Base-by-base conservation (phyloP, 106 monocot genomes). In the Alisma plantagoaquatica region DNA sequence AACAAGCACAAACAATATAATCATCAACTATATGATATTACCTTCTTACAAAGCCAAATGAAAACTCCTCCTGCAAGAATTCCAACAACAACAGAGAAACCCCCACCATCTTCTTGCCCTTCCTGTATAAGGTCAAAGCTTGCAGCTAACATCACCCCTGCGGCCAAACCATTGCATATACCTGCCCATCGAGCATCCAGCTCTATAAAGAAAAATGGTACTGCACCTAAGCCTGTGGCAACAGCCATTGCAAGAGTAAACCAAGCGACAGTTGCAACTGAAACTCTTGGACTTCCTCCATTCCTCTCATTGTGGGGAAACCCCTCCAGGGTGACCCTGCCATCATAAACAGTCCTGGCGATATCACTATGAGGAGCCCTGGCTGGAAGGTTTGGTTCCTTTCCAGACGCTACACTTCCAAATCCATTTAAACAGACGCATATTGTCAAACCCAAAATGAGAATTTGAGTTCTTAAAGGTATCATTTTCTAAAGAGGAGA, bases 11-110 rank as follows among this genome's bases (percentile, higher is more conserved):
- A n/a, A n/a, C n/a, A n/a, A n/a, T n/a, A n/a, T n/a, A n/a, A n/a
- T n/a, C n/a, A n/a, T n/a, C n/a, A n/a, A n/a, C n/a, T n/a, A n/a
- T n/a, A n/a, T n/a, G 5, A 6, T 10, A 51, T 30, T 77, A 98
- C 96, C 84, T 84, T 81, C 70, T 98, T 98, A 57, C 96, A 98
- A n/a, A 98, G 69, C 80, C 73, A 85, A 66, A 96, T 98, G 54
- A 98, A 98, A 56, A 98, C 49, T 7, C 81, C 96, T 31, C 96
- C 96, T 10, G 57, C 27, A 33, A 98, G 67, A 45, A 98, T 78
- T 23, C 96, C 96, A 25, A 98, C 25, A 51, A 85, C 89, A 46
- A 89, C 89, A 73, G 77, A 89, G 21, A 53, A 74, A 25, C 85
- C 84, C 57, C 76, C 46, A 17, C 77, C 82, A 74, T 85, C 78